These are phyloP conservation scores for Umbelopsis vinacea DNA, from an alignment of 192 early-diverging fungal species.

Conservation along the genomic window DNA sequence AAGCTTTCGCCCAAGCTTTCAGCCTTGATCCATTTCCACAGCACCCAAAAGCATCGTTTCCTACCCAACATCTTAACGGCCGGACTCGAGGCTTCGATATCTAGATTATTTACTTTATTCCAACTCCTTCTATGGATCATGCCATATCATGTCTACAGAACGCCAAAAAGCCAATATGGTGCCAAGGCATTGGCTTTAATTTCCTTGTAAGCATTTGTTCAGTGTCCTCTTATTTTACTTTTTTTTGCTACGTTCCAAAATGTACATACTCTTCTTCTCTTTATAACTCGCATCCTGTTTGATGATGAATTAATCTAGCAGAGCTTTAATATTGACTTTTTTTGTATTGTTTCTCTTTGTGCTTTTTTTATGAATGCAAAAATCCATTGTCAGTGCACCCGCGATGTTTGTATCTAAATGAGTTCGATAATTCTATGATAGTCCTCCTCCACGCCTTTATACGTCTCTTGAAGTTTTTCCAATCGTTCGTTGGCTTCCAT, in stretches of 20 bases:
- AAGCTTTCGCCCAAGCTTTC: conserved; percentile 19
- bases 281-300: background rate
- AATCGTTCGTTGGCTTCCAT: conserved; percentile 70
- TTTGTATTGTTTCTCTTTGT: background rate
- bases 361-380: background rate
- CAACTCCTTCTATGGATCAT: background rate
- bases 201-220: background rate
- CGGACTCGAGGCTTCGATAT: conserved; percentile 15
- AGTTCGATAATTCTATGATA: conserved; percentile 66
- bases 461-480: conserved; percentile 79
- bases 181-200: background rate
- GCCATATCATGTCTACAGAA: background rate
- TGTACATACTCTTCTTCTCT: conserved; percentile 1
- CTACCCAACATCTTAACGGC: conserved; percentile 4
- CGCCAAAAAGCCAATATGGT: background rate
- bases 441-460: conserved; percentile 73
- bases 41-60: conserved; percentile 8
- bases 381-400: background rate
- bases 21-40: background rate
- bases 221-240: background rate
- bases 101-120: conserved; percentile 13
- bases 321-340: conserved; percentile 1
- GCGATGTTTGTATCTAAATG: conserved; percentile 28
- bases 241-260: background rate
- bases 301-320: background rate